Percentiles rank a stretch among this genome's conserved stretches.
These are phyloP conservation scores for Chlorella sp. DNA, from an alignment of 139 green algal genomes.

Conservation along the genomic window DNA sequence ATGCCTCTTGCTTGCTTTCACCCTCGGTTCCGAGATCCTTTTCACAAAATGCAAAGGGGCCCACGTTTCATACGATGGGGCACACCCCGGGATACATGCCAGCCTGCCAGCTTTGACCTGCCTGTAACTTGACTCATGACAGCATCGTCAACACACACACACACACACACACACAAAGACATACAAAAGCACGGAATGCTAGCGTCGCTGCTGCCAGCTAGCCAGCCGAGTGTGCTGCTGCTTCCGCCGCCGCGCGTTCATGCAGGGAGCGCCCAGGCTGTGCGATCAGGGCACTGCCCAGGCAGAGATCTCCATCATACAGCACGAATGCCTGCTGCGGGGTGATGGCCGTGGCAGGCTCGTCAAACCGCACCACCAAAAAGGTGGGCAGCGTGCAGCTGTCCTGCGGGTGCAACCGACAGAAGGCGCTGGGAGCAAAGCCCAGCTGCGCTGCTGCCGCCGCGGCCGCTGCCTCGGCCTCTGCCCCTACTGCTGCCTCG, in stretches of 20 bases:
- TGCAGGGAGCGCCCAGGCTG: constrained; percentile 48
- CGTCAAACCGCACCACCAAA: constrained; percentile 58
- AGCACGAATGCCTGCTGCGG: constrained; percentile 81
- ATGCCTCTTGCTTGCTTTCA: background rate
- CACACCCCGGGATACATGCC: too few relatives aligned
- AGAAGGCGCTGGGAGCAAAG: constrained; percentile 29
- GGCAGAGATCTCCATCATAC: constrained; percentile 76
- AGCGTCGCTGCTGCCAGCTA: too few relatives aligned
- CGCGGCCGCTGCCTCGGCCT: background rate
- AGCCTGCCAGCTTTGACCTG: too few relatives aligned
- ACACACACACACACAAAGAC: too few relatives aligned
- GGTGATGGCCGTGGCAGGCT: constrained; percentile 64
- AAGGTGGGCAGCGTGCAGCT: background rate
- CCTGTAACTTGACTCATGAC: too few relatives aligned
- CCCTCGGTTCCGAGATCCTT: background rate
- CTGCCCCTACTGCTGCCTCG: background rate
- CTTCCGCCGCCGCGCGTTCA: constrained; percentile 9
- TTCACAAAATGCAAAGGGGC: too few relatives aligned
- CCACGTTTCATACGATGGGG: too few relatives aligned
- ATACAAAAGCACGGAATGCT: too few relatives aligned
- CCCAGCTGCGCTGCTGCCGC: background rate
- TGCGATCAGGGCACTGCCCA: constrained; percentile 66
- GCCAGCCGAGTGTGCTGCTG: background rate
- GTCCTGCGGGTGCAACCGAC: constrained; percentile 34
- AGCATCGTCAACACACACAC: too few relatives aligned